A percentile compares a stretch with the other conserved stretches of the same genome.
Evolutionary conservation across 2,329 filamentous ascomycete genomes (phyloP).

Genomic region (Amauroascus verrucosus): DNA sequence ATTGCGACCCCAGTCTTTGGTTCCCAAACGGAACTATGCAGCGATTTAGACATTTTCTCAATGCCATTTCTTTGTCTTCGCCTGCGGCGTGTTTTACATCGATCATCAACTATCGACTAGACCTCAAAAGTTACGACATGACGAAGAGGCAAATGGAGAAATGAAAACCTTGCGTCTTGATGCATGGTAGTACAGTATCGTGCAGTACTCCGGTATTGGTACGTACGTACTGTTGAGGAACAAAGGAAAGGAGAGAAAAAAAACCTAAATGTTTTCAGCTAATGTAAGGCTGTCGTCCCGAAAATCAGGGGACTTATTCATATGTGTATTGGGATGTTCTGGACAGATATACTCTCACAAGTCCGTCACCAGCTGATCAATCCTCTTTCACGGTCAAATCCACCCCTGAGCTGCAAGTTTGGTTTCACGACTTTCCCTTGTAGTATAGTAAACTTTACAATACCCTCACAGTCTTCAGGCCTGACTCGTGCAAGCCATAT

Average conservation of each 20-base stretch:
- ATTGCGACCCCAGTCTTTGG: neutral
- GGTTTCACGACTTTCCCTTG: conserved; percentile 94
- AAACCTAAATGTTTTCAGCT: neutral
- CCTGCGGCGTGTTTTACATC: neutral
- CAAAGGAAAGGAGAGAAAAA: neutral
- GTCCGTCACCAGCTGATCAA: conserved; percentile 68
- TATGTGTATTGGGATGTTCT: no score
- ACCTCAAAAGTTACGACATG: neutral
- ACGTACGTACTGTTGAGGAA: neutral
- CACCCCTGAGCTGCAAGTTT: conserved; percentile 70
- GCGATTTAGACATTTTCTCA: conserved; percentile 1
- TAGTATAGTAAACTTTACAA: conserved; percentile 77
- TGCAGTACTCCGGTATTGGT: neutral
- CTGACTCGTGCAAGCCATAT: conserved; percentile 81
- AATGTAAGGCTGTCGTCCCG: neutral
- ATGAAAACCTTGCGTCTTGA: neutral
- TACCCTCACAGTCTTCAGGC: conserved; percentile 86
- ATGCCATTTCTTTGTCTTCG: conserved; percentile 2
- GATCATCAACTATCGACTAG: neutral
- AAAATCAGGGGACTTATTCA: conserved; percentile 1
- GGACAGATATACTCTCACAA: neutral
- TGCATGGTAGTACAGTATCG: neutral
- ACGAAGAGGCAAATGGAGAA: neutral
- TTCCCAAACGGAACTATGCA: neutral
- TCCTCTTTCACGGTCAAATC: conserved; percentile 74